Evolutionary conservation across 768 basidiomycete genomes (phyloP).

Genomic region (Leccinum olivaceopallidum): DNA sequence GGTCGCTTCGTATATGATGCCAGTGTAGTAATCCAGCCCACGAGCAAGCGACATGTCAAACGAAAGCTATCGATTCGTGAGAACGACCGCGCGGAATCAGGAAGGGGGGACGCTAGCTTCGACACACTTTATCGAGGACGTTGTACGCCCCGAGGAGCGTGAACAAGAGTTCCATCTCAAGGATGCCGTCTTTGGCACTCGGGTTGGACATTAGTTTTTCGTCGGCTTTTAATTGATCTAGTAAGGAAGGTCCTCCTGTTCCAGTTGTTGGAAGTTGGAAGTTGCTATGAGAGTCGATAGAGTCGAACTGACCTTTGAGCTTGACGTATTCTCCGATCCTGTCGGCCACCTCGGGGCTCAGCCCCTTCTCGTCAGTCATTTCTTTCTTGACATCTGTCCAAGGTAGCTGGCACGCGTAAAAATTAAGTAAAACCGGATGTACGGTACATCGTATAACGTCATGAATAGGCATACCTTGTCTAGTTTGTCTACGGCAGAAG

Average conservation of each 20-base stretch:
- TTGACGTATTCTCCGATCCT: slow-evolving; percentile 97
- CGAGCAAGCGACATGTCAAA: slow-evolving; percentile 98
- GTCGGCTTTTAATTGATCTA: slow-evolving; percentile 70
- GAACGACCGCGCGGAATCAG: neutral
- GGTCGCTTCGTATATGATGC: slow-evolving; percentile 96
- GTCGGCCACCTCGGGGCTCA: slow-evolving; percentile 80
- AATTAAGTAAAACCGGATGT: neutral
- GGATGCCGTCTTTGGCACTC: slow-evolving; percentile 77
- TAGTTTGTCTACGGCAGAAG: slow-evolving; percentile 96
- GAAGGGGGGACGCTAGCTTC: neutral
- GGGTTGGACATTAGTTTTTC: slow-evolving; percentile 62
- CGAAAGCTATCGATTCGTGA: slow-evolving; percentile 60
- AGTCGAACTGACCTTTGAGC: slow-evolving; percentile 59
- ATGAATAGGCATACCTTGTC: slow-evolving; percentile 69
- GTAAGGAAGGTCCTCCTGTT: slow-evolving; percentile 74
- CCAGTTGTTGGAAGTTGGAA: neutral
- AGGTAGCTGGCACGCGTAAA: slow-evolving; percentile 50
- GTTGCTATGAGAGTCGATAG: neutral
- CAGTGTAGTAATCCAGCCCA: slow-evolving; percentile 98
- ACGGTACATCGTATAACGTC: neutral
- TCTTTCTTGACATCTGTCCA: slow-evolving; percentile 94
- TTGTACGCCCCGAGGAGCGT: slow-evolving; percentile 78
- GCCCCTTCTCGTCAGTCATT: slow-evolving; percentile 95
- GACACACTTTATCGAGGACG: slow-evolving; percentile 69
- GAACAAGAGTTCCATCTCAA: slow-evolving; percentile 87